These are phyloP conservation scores for Cutaneotrichosporon cutaneum DNA, from an alignment of 1,284 basidiomycete genomes.

Conservation along the genomic window DNA sequence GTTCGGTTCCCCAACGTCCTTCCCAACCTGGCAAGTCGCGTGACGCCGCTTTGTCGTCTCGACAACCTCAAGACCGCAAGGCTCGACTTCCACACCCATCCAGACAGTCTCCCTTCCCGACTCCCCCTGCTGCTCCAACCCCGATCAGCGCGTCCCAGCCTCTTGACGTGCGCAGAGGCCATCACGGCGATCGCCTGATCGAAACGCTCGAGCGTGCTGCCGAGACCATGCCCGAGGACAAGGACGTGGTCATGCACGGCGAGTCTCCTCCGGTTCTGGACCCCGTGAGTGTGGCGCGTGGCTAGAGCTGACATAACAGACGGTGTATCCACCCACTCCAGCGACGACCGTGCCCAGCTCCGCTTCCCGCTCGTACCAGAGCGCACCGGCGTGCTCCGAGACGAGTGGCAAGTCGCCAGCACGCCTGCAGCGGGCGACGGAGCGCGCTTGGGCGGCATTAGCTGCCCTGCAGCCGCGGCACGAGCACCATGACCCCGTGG, in stretches of 20 bases:
- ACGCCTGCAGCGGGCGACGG: constrained; percentile 10
- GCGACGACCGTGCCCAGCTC: neutral
- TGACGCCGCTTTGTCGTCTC: neutral
- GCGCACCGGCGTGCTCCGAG: no score
- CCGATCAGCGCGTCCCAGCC: neutral
- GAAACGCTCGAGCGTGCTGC: neutral
- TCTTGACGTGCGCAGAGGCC: neutral
- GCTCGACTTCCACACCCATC: neutral
- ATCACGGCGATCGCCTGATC: neutral
- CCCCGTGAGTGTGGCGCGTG: neutral
- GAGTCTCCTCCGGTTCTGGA: neutral
- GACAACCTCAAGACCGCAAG: neutral
- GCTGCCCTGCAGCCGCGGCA: constrained; percentile 3
- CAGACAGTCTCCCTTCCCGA: neutral
- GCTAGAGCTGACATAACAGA: neutral
- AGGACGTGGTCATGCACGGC: neutral
- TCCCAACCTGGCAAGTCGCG: neutral
- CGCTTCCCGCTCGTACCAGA: neutral
- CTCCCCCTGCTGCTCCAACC: neutral
- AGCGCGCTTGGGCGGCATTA: constrained; percentile 14
- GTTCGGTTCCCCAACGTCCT: neutral
- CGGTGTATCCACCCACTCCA: neutral
- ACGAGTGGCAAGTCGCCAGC: neutral
- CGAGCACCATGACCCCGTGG: neutral
- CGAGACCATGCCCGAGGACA: neutral